phyloP scores from a whole-genome alignment of 495 filamentous ascomycete species.

The Talaromyces ruber region DNA sequence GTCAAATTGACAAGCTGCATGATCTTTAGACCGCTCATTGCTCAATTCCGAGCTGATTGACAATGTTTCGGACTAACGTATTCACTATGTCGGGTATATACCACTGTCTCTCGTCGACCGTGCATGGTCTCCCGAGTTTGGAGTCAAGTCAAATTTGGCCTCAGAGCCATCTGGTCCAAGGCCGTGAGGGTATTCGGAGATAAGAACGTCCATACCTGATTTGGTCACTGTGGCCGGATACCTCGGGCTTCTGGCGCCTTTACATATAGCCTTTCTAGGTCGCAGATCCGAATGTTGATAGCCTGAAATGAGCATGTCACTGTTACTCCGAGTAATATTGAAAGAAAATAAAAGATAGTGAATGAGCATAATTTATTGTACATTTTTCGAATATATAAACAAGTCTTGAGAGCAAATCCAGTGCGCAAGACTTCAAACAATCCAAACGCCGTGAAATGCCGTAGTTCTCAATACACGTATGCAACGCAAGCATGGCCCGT shows the following conservation, averaged over 20 bases:
- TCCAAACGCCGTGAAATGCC: constrained; percentile 3
- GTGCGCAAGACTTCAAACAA: background rate
- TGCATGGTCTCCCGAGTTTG: background rate
- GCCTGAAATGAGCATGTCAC: background rate
- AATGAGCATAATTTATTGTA: background rate
- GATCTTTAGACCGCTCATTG: background rate
- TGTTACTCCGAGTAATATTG: background rate
- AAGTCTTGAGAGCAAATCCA: background rate
- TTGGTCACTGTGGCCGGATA: background rate
- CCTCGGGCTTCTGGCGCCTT: background rate
- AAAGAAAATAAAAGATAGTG: background rate
- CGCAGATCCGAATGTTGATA: background rate
- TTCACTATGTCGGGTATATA: background rate
- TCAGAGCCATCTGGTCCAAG: background rate
- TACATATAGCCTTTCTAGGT: background rate
- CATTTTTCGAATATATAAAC: background rate
- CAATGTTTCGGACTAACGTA: background rate
- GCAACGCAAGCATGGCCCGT: background rate
- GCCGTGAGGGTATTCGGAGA: background rate
- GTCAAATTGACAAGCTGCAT: background rate
- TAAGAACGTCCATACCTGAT: background rate
- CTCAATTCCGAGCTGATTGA: background rate
- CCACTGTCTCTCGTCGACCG: background rate
- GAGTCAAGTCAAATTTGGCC: background rate
- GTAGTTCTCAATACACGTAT: background rate